These are phyloP conservation scores for Podila verticillata DNA, from an alignment of 192 early-diverging fungal species.

Conservation along the genomic window DNA sequence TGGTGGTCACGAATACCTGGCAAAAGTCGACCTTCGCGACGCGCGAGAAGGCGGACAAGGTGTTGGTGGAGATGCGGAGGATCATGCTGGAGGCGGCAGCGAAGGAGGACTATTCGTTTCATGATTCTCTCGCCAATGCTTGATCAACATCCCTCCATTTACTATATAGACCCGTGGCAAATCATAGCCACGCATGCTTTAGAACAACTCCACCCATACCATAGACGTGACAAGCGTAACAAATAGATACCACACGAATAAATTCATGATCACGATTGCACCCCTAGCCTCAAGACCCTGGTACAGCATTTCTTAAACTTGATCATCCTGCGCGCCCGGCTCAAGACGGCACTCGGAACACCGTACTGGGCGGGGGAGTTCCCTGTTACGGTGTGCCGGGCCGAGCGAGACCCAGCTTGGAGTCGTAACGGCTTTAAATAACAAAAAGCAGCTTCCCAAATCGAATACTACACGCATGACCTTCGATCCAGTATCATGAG, in stretches of 20 bases:
- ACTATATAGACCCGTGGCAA: not conserved
- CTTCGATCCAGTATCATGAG: too few species aligned
- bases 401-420: conserved; percentile 11
- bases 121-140: conserved; percentile 1
- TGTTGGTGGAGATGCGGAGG: conserved; percentile 23
- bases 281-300: not conserved
- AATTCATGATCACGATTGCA: too few species aligned
- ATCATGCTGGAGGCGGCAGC: conserved; percentile 23
- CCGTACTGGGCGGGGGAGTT: conserved; percentile 34
- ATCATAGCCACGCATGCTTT: too few species aligned
- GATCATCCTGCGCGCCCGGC: conserved; percentile 6
- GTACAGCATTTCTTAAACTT: conserved; percentile 3
- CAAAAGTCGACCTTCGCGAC: conserved; percentile 16
- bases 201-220: too few species aligned
- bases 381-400: not conserved
- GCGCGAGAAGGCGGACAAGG: not conserved
- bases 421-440: too few species aligned
- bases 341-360: conserved; percentile 15
- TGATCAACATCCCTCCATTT: not conserved
- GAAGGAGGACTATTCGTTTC: conserved; percentile 19
- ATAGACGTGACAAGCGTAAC: too few species aligned
- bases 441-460: too few species aligned
- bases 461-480: too few species aligned
- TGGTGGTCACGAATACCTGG: conserved; percentile 11
- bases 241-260: too few species aligned